These are phyloP conservation scores for Ceratocystis diversiconidia DNA, from an alignment of 2,329 filamentous ascomycete genomes.

Conservation along the genomic window DNA sequence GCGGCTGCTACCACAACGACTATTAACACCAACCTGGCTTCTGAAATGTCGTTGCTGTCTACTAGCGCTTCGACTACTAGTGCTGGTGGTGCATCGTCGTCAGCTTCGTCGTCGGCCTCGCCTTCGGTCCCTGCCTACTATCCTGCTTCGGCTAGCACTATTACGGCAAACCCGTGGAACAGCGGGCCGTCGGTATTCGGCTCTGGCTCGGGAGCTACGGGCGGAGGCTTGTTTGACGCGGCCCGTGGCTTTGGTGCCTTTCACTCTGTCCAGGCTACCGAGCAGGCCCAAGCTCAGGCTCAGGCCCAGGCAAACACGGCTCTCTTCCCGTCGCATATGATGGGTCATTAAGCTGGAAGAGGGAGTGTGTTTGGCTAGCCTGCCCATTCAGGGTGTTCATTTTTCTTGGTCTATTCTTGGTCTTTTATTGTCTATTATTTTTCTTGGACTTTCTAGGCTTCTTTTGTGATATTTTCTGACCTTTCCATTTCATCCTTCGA, in stretches of 20 bases:
- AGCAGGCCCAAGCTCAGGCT: neutral
- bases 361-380: neutral
- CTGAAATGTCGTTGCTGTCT: conserved; percentile 19
- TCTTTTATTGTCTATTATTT: neutral
- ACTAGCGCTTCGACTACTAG: conserved; percentile 18
- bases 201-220: neutral
- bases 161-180: conserved; percentile 16
- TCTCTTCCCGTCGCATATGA: conserved; percentile 25
- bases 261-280: neutral
- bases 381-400: neutral
- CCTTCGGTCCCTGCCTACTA: conserved; percentile 13
- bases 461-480: too few species aligned
- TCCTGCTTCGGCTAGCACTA: conserved; percentile 11
- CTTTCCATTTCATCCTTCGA: too few species aligned
- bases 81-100: neutral
- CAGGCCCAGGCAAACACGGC: neutral
- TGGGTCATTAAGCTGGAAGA: conserved; percentile 22
- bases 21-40: conserved; percentile 19
- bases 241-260: neutral
- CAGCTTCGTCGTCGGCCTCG: conserved; percentile 5
- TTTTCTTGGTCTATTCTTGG: neutral
- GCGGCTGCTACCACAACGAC: conserved; percentile 19
- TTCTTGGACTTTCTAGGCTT: neutral
- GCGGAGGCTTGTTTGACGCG: conserved; percentile 1
- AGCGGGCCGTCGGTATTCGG: conserved; percentile 2